Base-by-base conservation (phyloP, 1,284 basidiomycete species). In the Ustilago sp. region DNA sequence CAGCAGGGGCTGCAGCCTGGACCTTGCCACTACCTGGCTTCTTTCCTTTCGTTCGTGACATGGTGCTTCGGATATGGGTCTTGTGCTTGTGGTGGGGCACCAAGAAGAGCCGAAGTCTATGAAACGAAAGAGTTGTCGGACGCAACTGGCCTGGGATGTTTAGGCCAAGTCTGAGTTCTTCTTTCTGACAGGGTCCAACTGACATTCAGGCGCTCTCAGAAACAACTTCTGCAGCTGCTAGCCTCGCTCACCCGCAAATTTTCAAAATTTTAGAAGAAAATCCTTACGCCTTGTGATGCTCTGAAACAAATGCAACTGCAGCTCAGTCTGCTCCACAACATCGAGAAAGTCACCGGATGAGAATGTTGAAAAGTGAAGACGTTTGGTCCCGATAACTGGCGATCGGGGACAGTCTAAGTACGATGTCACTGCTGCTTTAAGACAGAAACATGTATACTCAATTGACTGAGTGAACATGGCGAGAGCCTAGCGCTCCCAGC, bases 231-330 rank as follows among this genome's bases (percentile, higher is more conserved):
- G 43, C 35, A 15, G 15, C 50, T 3, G 19, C 35, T 28, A 15
- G 15, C 41, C 41, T 3, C 11, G 13, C 13, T 48, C 38, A 8
- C 50, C 17, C 38, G 38, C 43, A 38, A 54, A 56, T 59, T 72
- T 67, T 72, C 56, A 63, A 59, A 72, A 47, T 60, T 67, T 67
- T 57, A 39, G 64, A 72, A 67, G 70, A 63, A 72, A 67, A 59
- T 55, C 38, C 13, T 34, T 11, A 19, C 55, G 23, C 28, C 11
- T n/a, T 31, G 19, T 19, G 19, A 8, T 9, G 54, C 34, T 13
- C 19, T 8, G 19, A 47, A 15, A 45, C 8, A 45, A n/a, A 17
- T 31, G 31, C 28, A 57, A 32, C 28, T 35, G 38, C 47, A 51
- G 48, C 34, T 35, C 47, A n/a, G 35, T 35, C 45, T 36, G 63